Percentiles rank a stretch among this genome's conserved stretches.
Conservation (phyloP, 305 asterid genomes). For the Petunia hybrid region DNA sequence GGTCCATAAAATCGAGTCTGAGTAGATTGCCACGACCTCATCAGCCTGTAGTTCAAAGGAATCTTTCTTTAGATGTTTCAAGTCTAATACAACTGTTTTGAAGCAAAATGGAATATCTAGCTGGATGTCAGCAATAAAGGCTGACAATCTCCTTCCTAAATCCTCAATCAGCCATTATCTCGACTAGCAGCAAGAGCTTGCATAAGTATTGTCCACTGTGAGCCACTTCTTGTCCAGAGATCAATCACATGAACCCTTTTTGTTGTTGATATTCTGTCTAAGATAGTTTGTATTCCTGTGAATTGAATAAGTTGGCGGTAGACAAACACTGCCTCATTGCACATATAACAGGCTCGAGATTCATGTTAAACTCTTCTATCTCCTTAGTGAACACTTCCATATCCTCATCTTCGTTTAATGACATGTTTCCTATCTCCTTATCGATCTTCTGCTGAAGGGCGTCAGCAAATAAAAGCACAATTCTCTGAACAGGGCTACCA, state of each 20-base stretch:
- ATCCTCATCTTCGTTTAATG: neutral
- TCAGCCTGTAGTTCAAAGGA: slow-evolving; percentile 38
- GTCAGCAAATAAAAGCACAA: slow-evolving; percentile 23
- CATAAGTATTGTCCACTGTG: slow-evolving; percentile 50
- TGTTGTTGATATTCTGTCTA: slow-evolving; percentile 45
- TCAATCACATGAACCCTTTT: slow-evolving; percentile 51
- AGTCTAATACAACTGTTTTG: slow-evolving; percentile 38
- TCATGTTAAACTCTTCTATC: slow-evolving; percentile 27
- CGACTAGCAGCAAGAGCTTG: slow-evolving; percentile 52
- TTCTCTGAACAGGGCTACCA: slow-evolving; percentile 43
- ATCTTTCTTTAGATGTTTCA: slow-evolving; percentile 34
- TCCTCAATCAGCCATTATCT: slow-evolving; percentile 34
- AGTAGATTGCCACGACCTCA: slow-evolving; percentile 49
- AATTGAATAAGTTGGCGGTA: slow-evolving; percentile 44
- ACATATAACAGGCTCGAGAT: slow-evolving; percentile 27
- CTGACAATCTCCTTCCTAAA: slow-evolving; percentile 34
- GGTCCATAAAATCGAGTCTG: slow-evolving; percentile 23
- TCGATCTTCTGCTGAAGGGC: slow-evolving; percentile 41
- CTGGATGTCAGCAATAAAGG: slow-evolving; percentile 44
- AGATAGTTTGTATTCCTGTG: slow-evolving; percentile 48
- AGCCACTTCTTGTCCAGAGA: slow-evolving; percentile 38
- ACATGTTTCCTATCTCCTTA: neutral
- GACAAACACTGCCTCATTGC: slow-evolving; percentile 36
- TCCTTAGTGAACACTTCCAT: slow-evolving; percentile 20
- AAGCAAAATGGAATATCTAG: slow-evolving; percentile 36